Percentiles rank a stretch among this genome's conserved stretches.
phyloP scores from a whole-genome alignment of 2,329 filamentous ascomycete species.

The Trichoderma arundinaceum region DNA sequence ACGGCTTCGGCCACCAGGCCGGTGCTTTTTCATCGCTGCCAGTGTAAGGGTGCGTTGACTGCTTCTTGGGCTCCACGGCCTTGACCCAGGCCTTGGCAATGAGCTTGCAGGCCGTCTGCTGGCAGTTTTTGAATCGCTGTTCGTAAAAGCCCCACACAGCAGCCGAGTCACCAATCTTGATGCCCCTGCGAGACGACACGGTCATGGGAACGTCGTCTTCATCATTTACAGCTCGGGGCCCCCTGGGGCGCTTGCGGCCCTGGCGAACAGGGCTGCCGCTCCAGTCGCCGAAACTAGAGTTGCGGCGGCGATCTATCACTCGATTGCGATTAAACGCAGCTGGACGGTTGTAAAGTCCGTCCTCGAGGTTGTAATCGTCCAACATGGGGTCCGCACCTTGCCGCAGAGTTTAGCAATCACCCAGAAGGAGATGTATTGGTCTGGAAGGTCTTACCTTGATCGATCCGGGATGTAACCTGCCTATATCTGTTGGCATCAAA shows the following conservation, averaged over 20 bases:
- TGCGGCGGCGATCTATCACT: conserved; percentile 42
- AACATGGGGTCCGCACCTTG: conserved; percentile 44
- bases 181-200: conserved; percentile 49
- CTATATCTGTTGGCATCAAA: conserved; percentile 54
- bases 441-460: conserved; percentile 45
- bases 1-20: conserved; percentile 69
- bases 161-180: conserved; percentile 60
- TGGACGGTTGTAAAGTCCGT: conserved; percentile 37
- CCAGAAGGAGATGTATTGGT: not conserved
- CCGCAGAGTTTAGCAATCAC: not conserved
- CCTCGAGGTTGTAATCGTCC: conserved; percentile 43
- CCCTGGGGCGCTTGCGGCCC: conserved; percentile 42
- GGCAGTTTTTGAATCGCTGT: conserved; percentile 66
- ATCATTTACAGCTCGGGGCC: conserved; percentile 47
- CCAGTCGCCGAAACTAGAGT: conserved; percentile 44
- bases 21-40: conserved; percentile 66
- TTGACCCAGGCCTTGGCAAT: conserved; percentile 80
- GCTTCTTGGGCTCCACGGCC: conserved; percentile 76
- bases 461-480: conserved; percentile 47
- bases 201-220: conserved; percentile 51
- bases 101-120: conserved; percentile 73
- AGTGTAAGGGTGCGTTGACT: conserved; percentile 75
- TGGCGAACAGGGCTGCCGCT: conserved; percentile 39
- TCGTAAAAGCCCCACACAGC: conserved; percentile 66
- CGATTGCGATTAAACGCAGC: conserved; percentile 39